These are phyloP conservation scores for Calonectria leucothoes DNA, from an alignment of 2,329 filamentous ascomycete species.

Conservation along the genomic window DNA sequence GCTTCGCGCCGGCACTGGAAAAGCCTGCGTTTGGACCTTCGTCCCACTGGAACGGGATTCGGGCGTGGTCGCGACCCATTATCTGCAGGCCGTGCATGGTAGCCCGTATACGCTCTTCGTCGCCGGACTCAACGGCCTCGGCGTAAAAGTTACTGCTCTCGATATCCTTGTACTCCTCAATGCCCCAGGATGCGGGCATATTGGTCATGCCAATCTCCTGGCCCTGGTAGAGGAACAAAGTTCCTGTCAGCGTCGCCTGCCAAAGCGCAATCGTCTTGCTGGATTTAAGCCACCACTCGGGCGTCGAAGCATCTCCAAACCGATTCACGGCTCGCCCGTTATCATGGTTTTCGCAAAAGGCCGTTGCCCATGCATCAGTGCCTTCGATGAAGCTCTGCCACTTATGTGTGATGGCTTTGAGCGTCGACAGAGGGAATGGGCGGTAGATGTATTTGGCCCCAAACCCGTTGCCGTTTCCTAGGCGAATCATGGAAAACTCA, in stretches of 20 bases:
- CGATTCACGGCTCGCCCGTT: conserved; percentile 68
- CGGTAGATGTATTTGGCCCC: conserved; percentile 62
- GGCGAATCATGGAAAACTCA: conserved; percentile 67
- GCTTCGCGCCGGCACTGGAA: conserved; percentile 55
- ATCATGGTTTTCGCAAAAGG: conserved; percentile 74
- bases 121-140: conserved; percentile 51
- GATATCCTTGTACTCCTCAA: conserved; percentile 66
- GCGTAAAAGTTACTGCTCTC: conserved; percentile 64
- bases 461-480: conserved; percentile 61
- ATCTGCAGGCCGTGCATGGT: conserved; percentile 66
- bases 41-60: conserved; percentile 77
- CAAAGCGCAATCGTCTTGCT: conserved; percentile 66
- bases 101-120: conserved; percentile 51
- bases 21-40: conserved; percentile 70
- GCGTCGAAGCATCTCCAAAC: conserved; percentile 59
- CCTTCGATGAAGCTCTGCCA: conserved; percentile 63
- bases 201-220: conserved; percentile 73
- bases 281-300: conserved; percentile 55
- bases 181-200: conserved; percentile 60
- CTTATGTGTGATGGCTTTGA: conserved; percentile 57
- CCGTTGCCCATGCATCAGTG: conserved; percentile 67
- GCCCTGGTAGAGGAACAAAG: conserved; percentile 69
- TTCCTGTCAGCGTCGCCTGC: conserved; percentile 62
- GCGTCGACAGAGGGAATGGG: conserved; percentile 55
- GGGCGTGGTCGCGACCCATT: conserved; percentile 72